Evolutionary conservation across 768 basidiomycete species (phyloP).

Genomic region (Kwoniella europaea): DNA sequence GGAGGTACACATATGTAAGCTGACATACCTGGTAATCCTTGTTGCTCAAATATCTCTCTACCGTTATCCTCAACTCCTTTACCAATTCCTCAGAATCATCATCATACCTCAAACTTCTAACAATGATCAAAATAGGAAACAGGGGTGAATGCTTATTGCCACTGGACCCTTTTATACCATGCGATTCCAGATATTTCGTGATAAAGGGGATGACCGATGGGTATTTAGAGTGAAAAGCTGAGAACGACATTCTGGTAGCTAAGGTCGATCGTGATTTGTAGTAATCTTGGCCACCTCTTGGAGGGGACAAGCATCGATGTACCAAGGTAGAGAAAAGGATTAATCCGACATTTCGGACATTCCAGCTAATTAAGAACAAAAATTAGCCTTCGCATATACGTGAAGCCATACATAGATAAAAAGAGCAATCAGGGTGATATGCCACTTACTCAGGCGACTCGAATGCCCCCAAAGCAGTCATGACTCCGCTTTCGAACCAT

Average conservation of each 20-base stretch:
- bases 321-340: constrained; percentile 55
- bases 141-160: constrained; percentile 38
- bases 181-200: constrained; percentile 22
- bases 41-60: constrained; percentile 36
- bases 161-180: neutral
- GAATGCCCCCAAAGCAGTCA: constrained; percentile 50
- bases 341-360: constrained; percentile 55
- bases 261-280: constrained; percentile 36
- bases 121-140: constrained; percentile 51
- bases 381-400: no score
- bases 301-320: constrained; percentile 41
- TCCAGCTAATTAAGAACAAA: constrained; percentile 47
- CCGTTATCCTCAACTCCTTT: constrained; percentile 21
- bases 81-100: constrained; percentile 23
- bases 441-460: constrained; percentile 53
- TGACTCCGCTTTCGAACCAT: constrained; percentile 50
- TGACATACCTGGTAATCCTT: constrained; percentile 43
- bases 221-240: constrained; percentile 45
- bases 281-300: constrained; percentile 41
- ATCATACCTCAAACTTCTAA: constrained; percentile 46
- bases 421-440: no score
- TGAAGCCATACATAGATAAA: no score
- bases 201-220: constrained; percentile 42
- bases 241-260: constrained; percentile 40
- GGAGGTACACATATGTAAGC: neutral